A percentile compares a stretch with the other conserved stretches of the same genome.
Evolutionary conservation across 2,329 filamentous ascomycete genomes (phyloP).

Genomic region (Chaetomiaceae sp.): DNA sequence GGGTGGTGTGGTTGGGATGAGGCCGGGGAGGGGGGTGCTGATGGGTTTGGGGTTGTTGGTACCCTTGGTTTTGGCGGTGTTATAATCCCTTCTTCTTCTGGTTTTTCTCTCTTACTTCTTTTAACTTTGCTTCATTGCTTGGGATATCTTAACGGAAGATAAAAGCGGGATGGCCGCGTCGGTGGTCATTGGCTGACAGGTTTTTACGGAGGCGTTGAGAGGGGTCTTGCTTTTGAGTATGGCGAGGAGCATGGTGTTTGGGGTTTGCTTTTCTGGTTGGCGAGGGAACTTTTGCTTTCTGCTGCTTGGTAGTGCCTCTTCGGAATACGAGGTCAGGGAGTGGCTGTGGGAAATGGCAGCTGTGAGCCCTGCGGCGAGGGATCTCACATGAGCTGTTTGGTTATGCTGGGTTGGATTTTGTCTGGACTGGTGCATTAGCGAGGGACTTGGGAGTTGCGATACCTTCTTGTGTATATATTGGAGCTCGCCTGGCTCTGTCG

Average conservation of each 20-base stretch:
- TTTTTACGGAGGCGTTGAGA: too few species aligned
- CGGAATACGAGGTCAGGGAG: too few species aligned
- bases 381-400: not conserved
- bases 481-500: too few species aligned
- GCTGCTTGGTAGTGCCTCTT: too few species aligned
- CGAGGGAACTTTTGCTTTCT: too few species aligned
- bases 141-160: too few species aligned
- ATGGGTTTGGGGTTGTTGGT: not conserved
- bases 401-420: not conserved
- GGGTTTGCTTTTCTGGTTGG: too few species aligned
- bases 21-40: not conserved
- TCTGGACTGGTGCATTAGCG: not conserved
- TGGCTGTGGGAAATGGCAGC: not conserved
- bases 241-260: too few species aligned
- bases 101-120: not conserved
- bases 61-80: not conserved
- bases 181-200: too few species aligned
- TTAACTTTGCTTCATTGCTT: not conserved
- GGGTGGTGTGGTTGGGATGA: not conserved
- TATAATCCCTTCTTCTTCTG: not conserved
- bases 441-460: not conserved
- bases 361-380: not conserved
- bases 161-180: too few species aligned
- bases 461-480: constrained; percentile 1
- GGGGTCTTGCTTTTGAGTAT: too few species aligned